phyloP scores from a whole-genome alignment of 176 grass and related monocot species.

The Oryza punctata region DNA sequence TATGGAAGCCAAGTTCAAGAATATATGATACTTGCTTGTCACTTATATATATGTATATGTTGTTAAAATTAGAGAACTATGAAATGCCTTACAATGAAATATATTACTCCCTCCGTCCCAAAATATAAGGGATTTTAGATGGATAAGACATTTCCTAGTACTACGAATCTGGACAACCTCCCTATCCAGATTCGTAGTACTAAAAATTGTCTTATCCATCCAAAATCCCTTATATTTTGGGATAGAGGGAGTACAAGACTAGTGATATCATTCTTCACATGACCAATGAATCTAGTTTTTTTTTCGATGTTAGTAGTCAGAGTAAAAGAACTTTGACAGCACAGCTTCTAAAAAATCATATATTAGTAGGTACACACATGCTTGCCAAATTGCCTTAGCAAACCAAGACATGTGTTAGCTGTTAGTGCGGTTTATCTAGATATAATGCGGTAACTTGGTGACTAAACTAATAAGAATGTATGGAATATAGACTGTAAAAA shows the following conservation, averaged over 20 bases:
- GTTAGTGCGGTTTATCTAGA: background rate
- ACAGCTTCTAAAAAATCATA: background rate
- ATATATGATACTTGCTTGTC: background rate
- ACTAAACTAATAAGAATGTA: conserved; percentile 13
- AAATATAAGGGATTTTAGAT: too few species aligned
- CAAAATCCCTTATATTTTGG: too few species aligned
- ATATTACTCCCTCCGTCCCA: too few species aligned
- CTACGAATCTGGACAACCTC: too few species aligned
- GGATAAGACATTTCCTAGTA: too few species aligned
- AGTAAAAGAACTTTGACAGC: background rate
- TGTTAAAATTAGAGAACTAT: background rate
- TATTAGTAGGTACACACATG: background rate
- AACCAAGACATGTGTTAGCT: background rate
- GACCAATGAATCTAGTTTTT: background rate
- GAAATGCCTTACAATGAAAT: background rate
- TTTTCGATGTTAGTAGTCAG: background rate
- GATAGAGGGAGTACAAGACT: too few species aligned
- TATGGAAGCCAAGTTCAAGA: background rate
- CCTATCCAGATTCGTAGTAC: too few species aligned
- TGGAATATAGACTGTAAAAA: background rate
- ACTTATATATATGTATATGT: background rate
- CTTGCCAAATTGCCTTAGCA: background rate
- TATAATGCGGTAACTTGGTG: background rate
- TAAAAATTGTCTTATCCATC: too few species aligned
- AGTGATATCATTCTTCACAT: background rate